These are phyloP conservation scores for Lycium ferocissimum DNA, from an alignment of 257 asterid species.

Conservation along the genomic window DNA sequence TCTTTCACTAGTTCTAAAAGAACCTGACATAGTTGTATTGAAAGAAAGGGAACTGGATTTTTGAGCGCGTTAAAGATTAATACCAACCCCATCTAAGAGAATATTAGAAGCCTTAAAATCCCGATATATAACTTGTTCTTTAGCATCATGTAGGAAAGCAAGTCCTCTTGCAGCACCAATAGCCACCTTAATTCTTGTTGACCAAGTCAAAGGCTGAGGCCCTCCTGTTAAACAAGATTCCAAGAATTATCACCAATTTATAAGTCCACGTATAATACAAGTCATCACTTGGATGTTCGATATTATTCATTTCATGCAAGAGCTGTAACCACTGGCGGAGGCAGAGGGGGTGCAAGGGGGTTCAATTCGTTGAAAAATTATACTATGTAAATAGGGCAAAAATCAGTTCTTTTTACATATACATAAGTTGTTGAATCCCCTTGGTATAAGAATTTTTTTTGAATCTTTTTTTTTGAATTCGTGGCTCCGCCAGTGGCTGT, in stretches of 20 bases:
- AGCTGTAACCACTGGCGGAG: not conserved
- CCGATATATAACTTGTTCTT: slow-evolving; percentile 81
- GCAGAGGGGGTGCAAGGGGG: too few relatives aligned
- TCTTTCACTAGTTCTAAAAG: not conserved
- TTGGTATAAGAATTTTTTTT: too few relatives aligned
- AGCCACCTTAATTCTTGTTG: slow-evolving; percentile 83
- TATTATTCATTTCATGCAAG: slow-evolving; percentile 7
- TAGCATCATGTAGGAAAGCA: slow-evolving; percentile 82
- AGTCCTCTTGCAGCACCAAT: slow-evolving; percentile 90
- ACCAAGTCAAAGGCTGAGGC: slow-evolving; percentile 82
- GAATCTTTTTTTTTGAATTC: too few relatives aligned
- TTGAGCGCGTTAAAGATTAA: not conserved
- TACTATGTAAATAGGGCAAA: too few relatives aligned
- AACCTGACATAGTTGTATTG: not conserved
- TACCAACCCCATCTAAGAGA: slow-evolving; percentile 79
- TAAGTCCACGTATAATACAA: slow-evolving; percentile 18
- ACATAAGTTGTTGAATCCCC: too few relatives aligned
- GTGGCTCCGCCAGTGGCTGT: not conserved
- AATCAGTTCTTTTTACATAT: too few relatives aligned
- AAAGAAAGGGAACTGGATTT: not conserved
- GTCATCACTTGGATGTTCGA: not conserved
- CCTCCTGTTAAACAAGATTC: slow-evolving; percentile 62
- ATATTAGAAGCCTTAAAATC: slow-evolving; percentile 93
- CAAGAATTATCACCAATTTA: slow-evolving; percentile 18
- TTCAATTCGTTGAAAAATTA: too few relatives aligned